phyloP scores from a whole-genome alignment of 345 rosid genomes.

The Citrus medica region DNA sequence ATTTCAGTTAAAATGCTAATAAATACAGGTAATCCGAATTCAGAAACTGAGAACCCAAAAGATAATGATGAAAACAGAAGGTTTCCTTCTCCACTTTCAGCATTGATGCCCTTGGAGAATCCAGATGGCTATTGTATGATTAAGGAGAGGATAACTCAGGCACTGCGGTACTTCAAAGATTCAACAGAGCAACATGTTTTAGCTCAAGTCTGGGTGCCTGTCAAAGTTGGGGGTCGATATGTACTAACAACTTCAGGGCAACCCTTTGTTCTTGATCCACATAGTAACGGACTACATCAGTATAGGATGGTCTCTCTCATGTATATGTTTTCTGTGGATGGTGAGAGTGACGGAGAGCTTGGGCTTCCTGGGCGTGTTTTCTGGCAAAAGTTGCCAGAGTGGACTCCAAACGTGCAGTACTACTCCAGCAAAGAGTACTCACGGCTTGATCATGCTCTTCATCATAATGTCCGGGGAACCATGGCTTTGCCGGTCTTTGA shows the following conservation, averaged over 20 bases:
- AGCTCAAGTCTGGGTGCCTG: conserved; percentile 95
- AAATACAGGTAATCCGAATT: conserved; percentile 47
- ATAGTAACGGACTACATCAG: conserved; percentile 68
- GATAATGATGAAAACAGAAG: conserved; percentile 37
- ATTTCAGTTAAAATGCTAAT: conserved; percentile 9
- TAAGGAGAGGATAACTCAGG: conserved; percentile 87
- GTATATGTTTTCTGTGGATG: conserved; percentile 75
- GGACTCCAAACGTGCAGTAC: conserved; percentile 95
- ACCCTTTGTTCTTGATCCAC: conserved; percentile 81
- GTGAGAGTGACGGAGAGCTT: conserved; percentile 61
- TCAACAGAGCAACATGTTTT: conserved; percentile 81
- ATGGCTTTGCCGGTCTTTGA: conserved; percentile 94
- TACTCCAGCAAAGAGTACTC: conserved; percentile 79
- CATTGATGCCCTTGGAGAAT: conserved; percentile 50
- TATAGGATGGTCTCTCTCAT: conserved; percentile 81
- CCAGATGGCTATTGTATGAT: conserved; percentile 59
- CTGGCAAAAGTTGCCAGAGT: conserved; percentile 74
- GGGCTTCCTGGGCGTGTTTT: conserved; percentile 99
- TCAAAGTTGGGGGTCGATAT: conserved; percentile 48
- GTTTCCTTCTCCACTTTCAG: conserved; percentile 48
- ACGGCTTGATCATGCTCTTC: conserved; percentile 71
- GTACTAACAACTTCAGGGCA: conserved; percentile 86
- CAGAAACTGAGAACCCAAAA: conserved; percentile 28
- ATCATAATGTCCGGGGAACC: conserved; percentile 73
- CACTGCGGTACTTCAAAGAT: conserved; percentile 73